These are phyloP conservation scores for Phaeomoniella chlamydospora DNA, from an alignment of 2,329 filamentous ascomycete species.

Conservation along the genomic window DNA sequence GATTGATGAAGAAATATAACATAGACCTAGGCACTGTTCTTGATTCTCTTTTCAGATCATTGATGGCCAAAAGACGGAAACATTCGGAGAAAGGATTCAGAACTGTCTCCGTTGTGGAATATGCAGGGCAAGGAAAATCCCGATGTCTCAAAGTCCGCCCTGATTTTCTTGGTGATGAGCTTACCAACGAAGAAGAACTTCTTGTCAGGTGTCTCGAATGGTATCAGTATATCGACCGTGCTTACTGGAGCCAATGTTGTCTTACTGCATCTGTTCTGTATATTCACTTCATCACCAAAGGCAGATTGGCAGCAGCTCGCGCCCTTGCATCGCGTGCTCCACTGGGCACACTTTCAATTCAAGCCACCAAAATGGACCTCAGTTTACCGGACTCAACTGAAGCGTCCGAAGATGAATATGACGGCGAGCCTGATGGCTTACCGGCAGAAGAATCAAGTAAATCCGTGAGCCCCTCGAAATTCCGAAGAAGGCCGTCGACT, in stretches of 20 bases:
- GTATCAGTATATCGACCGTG: slow-evolving; percentile 58
- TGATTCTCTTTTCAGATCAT: slow-evolving; percentile 8
- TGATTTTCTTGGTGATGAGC: slow-evolving; percentile 54
- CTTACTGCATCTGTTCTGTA: slow-evolving; percentile 57
- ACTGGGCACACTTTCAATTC: slow-evolving; percentile 30
- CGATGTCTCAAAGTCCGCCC: slow-evolving; percentile 38
- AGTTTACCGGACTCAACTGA: slow-evolving; percentile 8
- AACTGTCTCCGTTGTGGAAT: slow-evolving; percentile 6
- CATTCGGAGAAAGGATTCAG: neutral
- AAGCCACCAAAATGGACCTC: slow-evolving; percentile 22
- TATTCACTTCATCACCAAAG: slow-evolving; percentile 65
- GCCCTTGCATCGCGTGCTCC: slow-evolving; percentile 36
- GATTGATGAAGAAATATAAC: slow-evolving; percentile 58
- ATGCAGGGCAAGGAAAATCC: slow-evolving; percentile 6
- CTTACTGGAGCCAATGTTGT: slow-evolving; percentile 57
- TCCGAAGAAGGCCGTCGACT: slow-evolving; percentile 11
- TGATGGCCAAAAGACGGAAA: slow-evolving; percentile 2
- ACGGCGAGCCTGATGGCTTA: slow-evolving; percentile 5
- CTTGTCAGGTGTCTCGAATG: slow-evolving; percentile 74
- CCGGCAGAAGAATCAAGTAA: slow-evolving; percentile 14
- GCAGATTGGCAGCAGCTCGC: slow-evolving; percentile 38
- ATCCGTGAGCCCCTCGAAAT: slow-evolving; percentile 11
- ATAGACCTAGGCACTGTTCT: slow-evolving; percentile 63
- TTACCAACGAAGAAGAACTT: slow-evolving; percentile 48
- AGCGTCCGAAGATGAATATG: slow-evolving; percentile 12